Evolutionary conservation across 306 rosid species (phyloP), one percentile per base, ranked within the genome.

Genomic region (Carpinus fangiana): DNA sequence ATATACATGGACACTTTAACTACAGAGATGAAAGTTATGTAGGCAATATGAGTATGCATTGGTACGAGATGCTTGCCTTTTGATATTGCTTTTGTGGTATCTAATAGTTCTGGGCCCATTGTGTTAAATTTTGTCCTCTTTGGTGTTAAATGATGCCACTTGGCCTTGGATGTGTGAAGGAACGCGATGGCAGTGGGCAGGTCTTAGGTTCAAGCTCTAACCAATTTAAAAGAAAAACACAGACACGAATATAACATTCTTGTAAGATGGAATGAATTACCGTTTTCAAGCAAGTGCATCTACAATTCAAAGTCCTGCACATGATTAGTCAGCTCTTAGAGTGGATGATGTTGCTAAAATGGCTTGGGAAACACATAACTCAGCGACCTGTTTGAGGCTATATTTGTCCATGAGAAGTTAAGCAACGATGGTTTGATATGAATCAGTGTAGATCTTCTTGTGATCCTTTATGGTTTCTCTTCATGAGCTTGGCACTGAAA

Each of bases 391-490:
- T 34, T 65, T 4, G 70, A 36, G 21, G 12, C 48, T 65, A 38
- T n/a, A 36, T 17, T 31, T n/a, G 9, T 65, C 17, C 48, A 8
- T 8, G 4, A 36, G 70, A 65, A 0, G 11, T 38, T 65, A 16
- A 36, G 18, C 20, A 36, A 36, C 14, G 70, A 14, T 38, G 8
- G 6, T 36, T 36, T 65, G 21, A 62, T 65, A 16, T 65, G 23
- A 4, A 8, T 34, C 12, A 14, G 2, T 38, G 12, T 17, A 34
- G 11, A 36, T 36, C 21, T 65, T 34, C 21, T 4, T 4, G 36
- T 17, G 48, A 16, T 53, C 20, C 20, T 60, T 57, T 3, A 78
- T 56, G 76, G 46, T 78, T 47, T 70, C 21, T 78, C 60, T 43
- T 16, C 21, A 20, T 56, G 41, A 76, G 45, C 12, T 48, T 48